Conservation (phyloP, 1,284 basidiomycete genomes). For the Volvariella volvacea region DNA sequence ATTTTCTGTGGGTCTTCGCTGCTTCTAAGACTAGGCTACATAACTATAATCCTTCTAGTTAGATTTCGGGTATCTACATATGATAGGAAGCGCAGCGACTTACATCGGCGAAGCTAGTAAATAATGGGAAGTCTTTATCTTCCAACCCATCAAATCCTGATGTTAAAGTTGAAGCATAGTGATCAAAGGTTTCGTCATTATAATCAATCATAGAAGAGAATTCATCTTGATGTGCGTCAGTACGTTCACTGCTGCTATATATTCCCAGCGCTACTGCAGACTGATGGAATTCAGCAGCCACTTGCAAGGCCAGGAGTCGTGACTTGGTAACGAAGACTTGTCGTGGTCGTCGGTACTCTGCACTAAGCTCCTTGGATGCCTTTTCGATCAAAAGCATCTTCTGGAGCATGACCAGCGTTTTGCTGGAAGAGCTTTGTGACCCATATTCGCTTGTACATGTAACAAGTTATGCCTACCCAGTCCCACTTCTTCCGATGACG, state of each 20-base stretch:
- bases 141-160: conserved; percentile 45
- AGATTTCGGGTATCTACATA: no score
- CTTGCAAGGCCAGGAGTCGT: conserved; percentile 53
- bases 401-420: conserved; percentile 72
- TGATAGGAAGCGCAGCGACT: conserved; percentile 6
- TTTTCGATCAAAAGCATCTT: conserved; percentile 65
- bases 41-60: no score
- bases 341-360: conserved; percentile 34
- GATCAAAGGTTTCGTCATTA: conserved; percentile 22
- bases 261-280: conserved; percentile 27
- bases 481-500: conserved; percentile 67
- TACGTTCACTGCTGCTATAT: no score
- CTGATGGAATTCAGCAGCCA: conserved; percentile 60
- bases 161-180: conserved; percentile 35
- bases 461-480: conserved; percentile 44
- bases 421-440: conserved; percentile 31
- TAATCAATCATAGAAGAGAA: neutral
- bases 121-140: conserved; percentile 65
- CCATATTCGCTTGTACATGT: neutral
- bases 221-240: conserved; percentile 44
- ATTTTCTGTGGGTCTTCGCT: no score
- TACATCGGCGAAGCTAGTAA: conserved; percentile 61
- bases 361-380: conserved; percentile 20
- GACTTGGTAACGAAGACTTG: conserved; percentile 75
- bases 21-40: no score